phyloP scores from a whole-genome alignment of 2,329 filamentous ascomycete genomes.

The Hymenoscyphus fructigenus region DNA sequence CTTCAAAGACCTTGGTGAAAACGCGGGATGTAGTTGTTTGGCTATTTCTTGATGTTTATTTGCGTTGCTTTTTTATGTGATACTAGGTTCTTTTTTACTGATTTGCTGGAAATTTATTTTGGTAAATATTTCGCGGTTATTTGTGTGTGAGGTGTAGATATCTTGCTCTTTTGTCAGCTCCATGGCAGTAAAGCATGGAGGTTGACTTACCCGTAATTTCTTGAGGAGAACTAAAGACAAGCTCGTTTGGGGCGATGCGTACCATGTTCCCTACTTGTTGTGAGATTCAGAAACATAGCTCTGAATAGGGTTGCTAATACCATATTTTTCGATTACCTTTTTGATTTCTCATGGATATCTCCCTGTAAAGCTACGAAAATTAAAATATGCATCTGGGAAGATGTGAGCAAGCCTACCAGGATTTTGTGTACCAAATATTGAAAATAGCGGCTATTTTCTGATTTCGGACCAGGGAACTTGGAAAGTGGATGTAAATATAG shows the following conservation, averaged over 20 bases:
- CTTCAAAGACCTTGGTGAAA: conserved; percentile 4
- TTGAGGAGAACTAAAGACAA: conserved; percentile 21
- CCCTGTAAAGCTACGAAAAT: conserved; percentile 10
- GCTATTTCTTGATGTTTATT: conserved; percentile 11
- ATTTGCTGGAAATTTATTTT: conserved; percentile 9
- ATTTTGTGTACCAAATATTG: conserved; percentile 16
- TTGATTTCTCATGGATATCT: conserved; percentile 13
- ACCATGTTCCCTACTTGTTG: conserved; percentile 16
- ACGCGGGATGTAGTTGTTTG: conserved; percentile 5
- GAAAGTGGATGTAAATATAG: conserved; percentile 20
- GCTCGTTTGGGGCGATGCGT: conserved; percentile 25
- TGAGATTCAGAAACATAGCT: too few species aligned
- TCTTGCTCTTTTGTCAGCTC: not conserved
- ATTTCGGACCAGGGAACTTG: conserved; percentile 16
- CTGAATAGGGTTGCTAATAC: too few species aligned
- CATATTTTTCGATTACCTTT: conserved; percentile 11
- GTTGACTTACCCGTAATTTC: not conserved
- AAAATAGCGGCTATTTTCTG: conserved; percentile 17
- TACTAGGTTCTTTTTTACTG: not conserved
- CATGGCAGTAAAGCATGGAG: too few species aligned
- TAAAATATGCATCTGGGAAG: too few species aligned
- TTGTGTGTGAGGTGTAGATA: not conserved
- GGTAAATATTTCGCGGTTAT: not conserved
- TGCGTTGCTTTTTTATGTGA: conserved; percentile 6
- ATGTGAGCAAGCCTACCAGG: conserved; percentile 3